Evolutionary conservation across 2,329 filamentous ascomycete genomes (phyloP).

Genomic region (Trichophaea hybrida): DNA sequence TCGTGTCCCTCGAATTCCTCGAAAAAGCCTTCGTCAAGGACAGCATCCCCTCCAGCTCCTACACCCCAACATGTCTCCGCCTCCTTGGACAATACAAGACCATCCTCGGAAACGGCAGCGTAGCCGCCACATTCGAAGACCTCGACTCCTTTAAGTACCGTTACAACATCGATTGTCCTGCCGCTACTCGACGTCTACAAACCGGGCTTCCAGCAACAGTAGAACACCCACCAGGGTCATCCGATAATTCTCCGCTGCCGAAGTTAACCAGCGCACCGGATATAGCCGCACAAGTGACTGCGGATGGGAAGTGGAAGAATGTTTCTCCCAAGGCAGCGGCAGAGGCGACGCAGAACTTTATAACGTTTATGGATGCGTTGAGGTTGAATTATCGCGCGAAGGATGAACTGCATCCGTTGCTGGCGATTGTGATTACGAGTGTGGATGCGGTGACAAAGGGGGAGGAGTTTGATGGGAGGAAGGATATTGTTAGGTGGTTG

Average conservation of each 20-base stretch:
- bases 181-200: conserved; percentile 80
- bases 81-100: conserved; percentile 95
- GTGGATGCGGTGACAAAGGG: conserved; percentile 79
- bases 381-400: conserved; percentile 87
- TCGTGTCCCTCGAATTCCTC: conserved; percentile 84
- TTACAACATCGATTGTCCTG: conserved; percentile 90
- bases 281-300: conserved; percentile 24
- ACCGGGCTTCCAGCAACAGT: conserved; percentile 83
- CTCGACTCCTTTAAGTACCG: conserved; percentile 80
- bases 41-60: conserved; percentile 78
- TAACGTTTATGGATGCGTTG: conserved; percentile 90
- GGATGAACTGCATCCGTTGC: conserved; percentile 84
- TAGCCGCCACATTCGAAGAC: conserved; percentile 75
- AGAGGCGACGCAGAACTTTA: conserved; percentile 96
- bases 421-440: conserved; percentile 91
- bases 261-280: conserved; percentile 37
- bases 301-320: conserved; percentile 2
- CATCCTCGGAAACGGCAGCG: conserved; percentile 75
- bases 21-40: conserved; percentile 96
- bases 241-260: background rate
- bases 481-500: conserved; percentile 97
- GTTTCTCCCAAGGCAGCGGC: conserved; percentile 23
- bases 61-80: conserved; percentile 89
- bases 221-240: conserved; percentile 40
- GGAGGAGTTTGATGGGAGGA: conserved; percentile 63